Evolutionary conservation across 371 early-diverging fungal species (phyloP).

Genomic region (Circinella umbellata): DNA sequence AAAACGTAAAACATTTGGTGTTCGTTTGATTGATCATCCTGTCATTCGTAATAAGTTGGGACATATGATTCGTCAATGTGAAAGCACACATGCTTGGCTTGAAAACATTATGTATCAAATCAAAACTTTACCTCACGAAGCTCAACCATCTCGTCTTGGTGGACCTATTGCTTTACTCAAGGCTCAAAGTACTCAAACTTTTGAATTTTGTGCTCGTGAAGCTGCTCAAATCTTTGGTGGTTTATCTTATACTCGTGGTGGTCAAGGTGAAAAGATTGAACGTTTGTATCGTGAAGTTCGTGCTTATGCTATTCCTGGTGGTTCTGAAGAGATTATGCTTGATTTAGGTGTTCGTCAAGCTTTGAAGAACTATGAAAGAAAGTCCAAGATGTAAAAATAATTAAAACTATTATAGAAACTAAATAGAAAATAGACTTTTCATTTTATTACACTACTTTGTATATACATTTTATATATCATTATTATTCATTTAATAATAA

Average conservation of each 20-base stretch:
- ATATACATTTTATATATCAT: too few species aligned
- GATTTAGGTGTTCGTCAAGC: conserved; percentile 62
- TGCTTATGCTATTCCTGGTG: conserved; percentile 89
- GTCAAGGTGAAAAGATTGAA: conserved; percentile 90
- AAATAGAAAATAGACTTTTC: too few species aligned
- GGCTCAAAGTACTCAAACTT: conserved; percentile 85
- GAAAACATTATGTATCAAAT: conserved; percentile 76
- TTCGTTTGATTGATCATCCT: conserved; percentile 77
- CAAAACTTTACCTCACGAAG: conserved; percentile 66
- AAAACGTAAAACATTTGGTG: conserved; percentile 89
- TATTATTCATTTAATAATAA: too few species aligned
- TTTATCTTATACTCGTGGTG: conserved; percentile 79
- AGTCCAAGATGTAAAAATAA: too few species aligned
- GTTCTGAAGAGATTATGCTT: conserved; percentile 61
- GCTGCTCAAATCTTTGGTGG: conserved; percentile 95
- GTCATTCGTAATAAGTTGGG: conserved; percentile 74
- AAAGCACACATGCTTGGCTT: conserved; percentile 89
- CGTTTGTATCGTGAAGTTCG: conserved; percentile 87
- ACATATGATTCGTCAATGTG: conserved; percentile 84
- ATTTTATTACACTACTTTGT: too few species aligned
- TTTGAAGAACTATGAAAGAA: background rate
- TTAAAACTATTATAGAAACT: too few species aligned
- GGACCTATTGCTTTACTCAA: conserved; percentile 90
- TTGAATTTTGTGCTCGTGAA: conserved; percentile 89
- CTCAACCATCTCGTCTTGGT: conserved; percentile 74